These are phyloP conservation scores for Talaromyces nanjingensis DNA, from an alignment of 495 filamentous ascomycete species.

Conservation along the genomic window DNA sequence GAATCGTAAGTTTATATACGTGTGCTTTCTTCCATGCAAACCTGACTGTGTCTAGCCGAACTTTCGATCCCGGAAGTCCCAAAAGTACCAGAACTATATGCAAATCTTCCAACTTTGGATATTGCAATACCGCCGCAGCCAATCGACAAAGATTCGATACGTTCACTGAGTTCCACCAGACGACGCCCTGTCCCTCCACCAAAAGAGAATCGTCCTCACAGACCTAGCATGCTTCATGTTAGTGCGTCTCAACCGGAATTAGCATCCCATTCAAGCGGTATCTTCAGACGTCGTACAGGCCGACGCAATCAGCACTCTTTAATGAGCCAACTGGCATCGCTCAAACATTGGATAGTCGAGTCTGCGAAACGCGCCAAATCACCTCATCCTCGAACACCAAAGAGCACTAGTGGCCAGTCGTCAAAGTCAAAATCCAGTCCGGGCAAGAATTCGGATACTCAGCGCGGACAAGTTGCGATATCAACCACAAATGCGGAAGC, in stretches of 20 bases:
- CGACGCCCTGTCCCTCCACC: slow-evolving; percentile 74
- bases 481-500: slow-evolving; percentile 18
- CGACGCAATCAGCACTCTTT: slow-evolving; percentile 64
- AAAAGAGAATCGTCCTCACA: slow-evolving; percentile 68
- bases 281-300: slow-evolving; percentile 44
- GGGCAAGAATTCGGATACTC: slow-evolving; percentile 32
- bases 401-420: slow-evolving; percentile 17
- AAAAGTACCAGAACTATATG: slow-evolving; percentile 54
- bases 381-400: slow-evolving; percentile 37
- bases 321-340: slow-evolving; percentile 69
- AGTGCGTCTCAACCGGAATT: slow-evolving; percentile 66
- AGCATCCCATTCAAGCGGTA: slow-evolving; percentile 45
- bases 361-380: slow-evolving; percentile 68
- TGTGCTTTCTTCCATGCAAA: not conserved
- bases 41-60: slow-evolving; percentile 22
- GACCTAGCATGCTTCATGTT: slow-evolving; percentile 73
- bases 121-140: slow-evolving; percentile 53
- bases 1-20: slow-evolving; percentile 17
- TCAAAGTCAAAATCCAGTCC: slow-evolving; percentile 40
- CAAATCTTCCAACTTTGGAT: slow-evolving; percentile 23
- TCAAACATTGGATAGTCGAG: slow-evolving; percentile 85
- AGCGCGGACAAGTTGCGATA: slow-evolving; percentile 19
- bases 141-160: slow-evolving; percentile 70
- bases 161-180: slow-evolving; percentile 62
- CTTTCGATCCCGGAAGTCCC: slow-evolving; percentile 60